These are phyloP conservation scores for Protea cynaroides DNA, from an alignment of 164 flowering plant genomes.

Conservation along the genomic window DNA sequence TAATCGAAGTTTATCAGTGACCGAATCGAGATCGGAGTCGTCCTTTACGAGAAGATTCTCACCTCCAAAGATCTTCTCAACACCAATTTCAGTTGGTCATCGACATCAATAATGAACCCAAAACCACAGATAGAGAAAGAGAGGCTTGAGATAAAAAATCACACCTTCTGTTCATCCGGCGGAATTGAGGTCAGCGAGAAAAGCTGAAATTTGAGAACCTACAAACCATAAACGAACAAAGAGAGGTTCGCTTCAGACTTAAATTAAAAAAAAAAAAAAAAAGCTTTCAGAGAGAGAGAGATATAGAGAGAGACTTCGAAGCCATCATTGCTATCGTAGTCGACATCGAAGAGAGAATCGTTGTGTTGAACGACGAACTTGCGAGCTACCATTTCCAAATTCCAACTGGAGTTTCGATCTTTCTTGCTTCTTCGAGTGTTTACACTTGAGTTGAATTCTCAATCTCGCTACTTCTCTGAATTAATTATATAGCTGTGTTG, in stretches of 20 bases:
- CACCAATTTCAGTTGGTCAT: not conserved
- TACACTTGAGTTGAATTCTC: too few species aligned
- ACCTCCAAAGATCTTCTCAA: constrained; percentile 44
- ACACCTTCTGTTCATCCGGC: constrained; percentile 83
- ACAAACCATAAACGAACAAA: constrained; percentile 9
- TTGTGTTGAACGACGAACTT: constrained; percentile 47
- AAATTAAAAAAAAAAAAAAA: not conserved
- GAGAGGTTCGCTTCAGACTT: not conserved
- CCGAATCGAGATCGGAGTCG: constrained; percentile 56
- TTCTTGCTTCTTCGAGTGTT: too few species aligned
- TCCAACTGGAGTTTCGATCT: not conserved
- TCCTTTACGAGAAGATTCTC: constrained; percentile 37
- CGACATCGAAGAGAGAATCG: constrained; percentile 44
- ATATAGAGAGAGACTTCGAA: constrained; percentile 47
- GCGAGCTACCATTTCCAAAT: constrained; percentile 53
- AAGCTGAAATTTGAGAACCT: constrained; percentile 85
- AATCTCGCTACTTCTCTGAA: too few species aligned
- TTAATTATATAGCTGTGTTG: too few species aligned
- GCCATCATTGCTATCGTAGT: constrained; percentile 72
- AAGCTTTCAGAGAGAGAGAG: constrained; percentile 2
- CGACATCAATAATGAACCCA: not conserved
- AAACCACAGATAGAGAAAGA: not conserved
- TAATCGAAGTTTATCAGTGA: constrained; percentile 49
- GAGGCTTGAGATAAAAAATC: not conserved
- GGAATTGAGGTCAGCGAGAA: constrained; percentile 83